Percentiles rank a stretch among this genome's conserved stretches.
Conservation (phyloP, 768 basidiomycete genomes). For the Pleurotus ostreatus region DNA sequence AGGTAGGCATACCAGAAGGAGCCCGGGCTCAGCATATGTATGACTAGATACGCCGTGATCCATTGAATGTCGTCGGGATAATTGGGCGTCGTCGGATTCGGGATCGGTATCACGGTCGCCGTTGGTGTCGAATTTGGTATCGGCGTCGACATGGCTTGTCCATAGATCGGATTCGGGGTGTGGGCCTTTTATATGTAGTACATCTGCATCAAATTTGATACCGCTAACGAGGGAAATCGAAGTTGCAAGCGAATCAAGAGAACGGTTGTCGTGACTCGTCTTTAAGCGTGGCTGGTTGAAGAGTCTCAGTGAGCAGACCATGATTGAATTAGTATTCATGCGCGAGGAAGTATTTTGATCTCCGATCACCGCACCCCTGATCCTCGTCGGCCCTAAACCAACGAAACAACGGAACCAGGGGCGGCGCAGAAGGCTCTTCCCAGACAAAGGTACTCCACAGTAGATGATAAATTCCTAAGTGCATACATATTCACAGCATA, state of each 20-base stretch:
- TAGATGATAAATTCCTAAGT: too few relatives aligned
- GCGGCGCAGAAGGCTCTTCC: too few relatives aligned
- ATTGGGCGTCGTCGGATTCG: constrained; percentile 40
- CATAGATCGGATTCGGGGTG: neutral
- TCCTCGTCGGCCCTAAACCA: neutral
- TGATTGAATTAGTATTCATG: too few relatives aligned
- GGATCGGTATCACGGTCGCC: constrained; percentile 7
- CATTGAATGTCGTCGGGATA: constrained; percentile 43
- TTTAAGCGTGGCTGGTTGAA: too few relatives aligned
- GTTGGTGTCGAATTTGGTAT: constrained; percentile 5
- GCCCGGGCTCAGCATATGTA: constrained; percentile 49
- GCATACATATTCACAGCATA: too few relatives aligned
- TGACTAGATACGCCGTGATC: constrained; percentile 52
- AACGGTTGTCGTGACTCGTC: too few relatives aligned
- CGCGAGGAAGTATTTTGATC: neutral
- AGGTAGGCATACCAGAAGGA: constrained; percentile 55
- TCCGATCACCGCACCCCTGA: constrained; percentile 1
- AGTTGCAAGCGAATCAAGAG: too few relatives aligned
- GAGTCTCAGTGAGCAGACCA: too few relatives aligned
- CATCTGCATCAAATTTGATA: too few relatives aligned
- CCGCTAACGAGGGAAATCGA: too few relatives aligned
- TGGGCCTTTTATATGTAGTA: neutral
- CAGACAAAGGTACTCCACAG: too few relatives aligned
- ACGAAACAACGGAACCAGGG: too few relatives aligned
- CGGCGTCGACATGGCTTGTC: constrained; percentile 5